These are phyloP conservation scores for Lecanoromycetidae sp. DNA, from an alignment of 2,329 filamentous ascomycete genomes.

Conservation along the genomic window DNA sequence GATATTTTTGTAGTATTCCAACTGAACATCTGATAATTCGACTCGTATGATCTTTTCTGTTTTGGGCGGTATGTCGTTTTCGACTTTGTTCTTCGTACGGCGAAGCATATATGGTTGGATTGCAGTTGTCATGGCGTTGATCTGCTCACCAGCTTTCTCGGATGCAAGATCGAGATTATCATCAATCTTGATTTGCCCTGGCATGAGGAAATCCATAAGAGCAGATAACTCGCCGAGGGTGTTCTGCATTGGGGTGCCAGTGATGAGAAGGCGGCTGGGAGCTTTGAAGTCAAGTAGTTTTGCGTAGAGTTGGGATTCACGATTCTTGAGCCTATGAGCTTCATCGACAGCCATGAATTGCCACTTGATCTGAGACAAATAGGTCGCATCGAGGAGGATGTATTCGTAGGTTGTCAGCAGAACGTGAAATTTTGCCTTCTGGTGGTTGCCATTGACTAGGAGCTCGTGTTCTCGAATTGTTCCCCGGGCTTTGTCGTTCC, in stretches of 20 bases:
- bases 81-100: conserved; percentile 92
- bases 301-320: conserved; percentile 82
- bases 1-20: conserved; percentile 99
- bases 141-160: conserved; percentile 71
- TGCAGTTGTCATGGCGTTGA: conserved; percentile 69
- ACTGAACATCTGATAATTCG: conserved; percentile 86
- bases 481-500: conserved; percentile 70
- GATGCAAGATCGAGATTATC: conserved; percentile 78
- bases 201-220: conserved; percentile 90
- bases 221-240: conserved; percentile 86
- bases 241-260: conserved; percentile 94
- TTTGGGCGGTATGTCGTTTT: conserved; percentile 91
- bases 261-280: conserved; percentile 83
- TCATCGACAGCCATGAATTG: conserved; percentile 94
- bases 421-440: conserved; percentile 93
- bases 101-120: conserved; percentile 93
- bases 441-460: conserved; percentile 70
- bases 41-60: conserved; percentile 98
- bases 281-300: conserved; percentile 77
- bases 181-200: conserved; percentile 83
- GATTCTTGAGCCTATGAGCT: conserved; percentile 91
- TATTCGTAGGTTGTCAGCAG: conserved; percentile 96
- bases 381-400: conserved; percentile 72
- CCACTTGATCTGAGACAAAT: conserved; percentile 87
- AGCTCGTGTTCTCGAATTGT: conserved; percentile 88